Percentiles rank a stretch among this genome's conserved stretches.
These are phyloP conservation scores for Gossypium bickii DNA, from an alignment of 345 rosid genomes.

Conservation along the genomic window DNA sequence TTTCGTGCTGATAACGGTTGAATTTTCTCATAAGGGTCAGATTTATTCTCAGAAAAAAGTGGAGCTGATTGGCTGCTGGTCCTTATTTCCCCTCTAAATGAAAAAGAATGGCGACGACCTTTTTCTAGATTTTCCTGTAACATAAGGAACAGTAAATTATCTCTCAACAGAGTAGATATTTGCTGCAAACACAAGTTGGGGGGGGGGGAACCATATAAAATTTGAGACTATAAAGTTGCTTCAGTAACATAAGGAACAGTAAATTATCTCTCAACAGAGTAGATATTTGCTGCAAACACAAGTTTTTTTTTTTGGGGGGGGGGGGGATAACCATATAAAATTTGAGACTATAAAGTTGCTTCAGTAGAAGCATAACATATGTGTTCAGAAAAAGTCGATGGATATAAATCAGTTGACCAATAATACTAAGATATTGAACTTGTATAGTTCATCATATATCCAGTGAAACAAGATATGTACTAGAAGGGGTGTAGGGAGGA, in stretches of 20 bases:
- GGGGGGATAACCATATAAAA: neutral
- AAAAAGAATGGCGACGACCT: constrained; percentile 35
- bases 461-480: neutral
- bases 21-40: constrained; percentile 47
- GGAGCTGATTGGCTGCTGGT: constrained; percentile 74
- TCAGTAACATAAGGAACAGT: neutral
- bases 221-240: constrained; percentile 12
- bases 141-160: neutral
- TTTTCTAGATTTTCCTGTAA: constrained; percentile 48
- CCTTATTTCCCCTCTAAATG: constrained; percentile 37
- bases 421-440: constrained; percentile 1
- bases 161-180: neutral
- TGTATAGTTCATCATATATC: neutral
- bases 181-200: neutral
- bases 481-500: neutral
- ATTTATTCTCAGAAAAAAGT: constrained; percentile 48
- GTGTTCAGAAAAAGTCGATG: neutral
- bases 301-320: too few relatives aligned
- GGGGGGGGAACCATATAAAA: neutral
- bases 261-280: neutral
- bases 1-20: constrained; percentile 52
- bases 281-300: neutral
- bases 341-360: constrained; percentile 12
- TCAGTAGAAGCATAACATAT: neutral
- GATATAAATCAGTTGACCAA: constrained; percentile 7